Base-by-base conservation (phyloP, 768 basidiomycete genomes). In the Lyophyllum shimeji region DNA sequence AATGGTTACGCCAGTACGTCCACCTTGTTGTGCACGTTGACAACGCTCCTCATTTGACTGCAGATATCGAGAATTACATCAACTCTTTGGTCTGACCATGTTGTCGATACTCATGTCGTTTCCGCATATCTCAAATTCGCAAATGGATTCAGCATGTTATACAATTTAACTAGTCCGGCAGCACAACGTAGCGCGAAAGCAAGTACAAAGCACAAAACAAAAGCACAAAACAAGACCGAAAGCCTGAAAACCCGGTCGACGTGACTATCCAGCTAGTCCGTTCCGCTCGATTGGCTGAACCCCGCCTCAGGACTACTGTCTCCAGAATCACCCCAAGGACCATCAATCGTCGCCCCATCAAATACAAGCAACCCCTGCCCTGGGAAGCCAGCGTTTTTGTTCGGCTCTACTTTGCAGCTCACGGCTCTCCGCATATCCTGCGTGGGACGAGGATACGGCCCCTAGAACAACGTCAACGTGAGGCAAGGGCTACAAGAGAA, bases 51-150 rank as follows among this genome's bases (percentile, higher is more conserved):
- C 21, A 21, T 3, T 17, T 21, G 27, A 23, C 37, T 46, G n/a
- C 39, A 72, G 71, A 72, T 48, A 72, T 74, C 37, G 71, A 74
- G 53, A 72, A 72, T 56, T 73, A 71, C 46, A 63, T 69, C 56
- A 73, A 73, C 52, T 72, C 71, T 7, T 61, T 73, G 57, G 67
- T 70, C 9, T 61, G 51, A 21, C 29, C 27, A 15, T 9, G 3
- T 39, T 9, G 6, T 44, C 25, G 9, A 45, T 9, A 45, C 25
- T 11, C 12, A 25, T 45, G 11, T 46, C 18, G 17, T 42, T 17
- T 25, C 24, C 3, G 7, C 13, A 25, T 29, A 15, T 25, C 17
- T 7, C 7, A 27, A 15, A 8, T 17, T 25, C 6, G 12, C 9
- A 29, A n/a, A 27, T 7, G 24, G 9, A 46, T 29, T 17, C 27